Conservation (phyloP, 1,284 basidiomycete genomes). For the Cryptococcus deneoformans region DNA sequence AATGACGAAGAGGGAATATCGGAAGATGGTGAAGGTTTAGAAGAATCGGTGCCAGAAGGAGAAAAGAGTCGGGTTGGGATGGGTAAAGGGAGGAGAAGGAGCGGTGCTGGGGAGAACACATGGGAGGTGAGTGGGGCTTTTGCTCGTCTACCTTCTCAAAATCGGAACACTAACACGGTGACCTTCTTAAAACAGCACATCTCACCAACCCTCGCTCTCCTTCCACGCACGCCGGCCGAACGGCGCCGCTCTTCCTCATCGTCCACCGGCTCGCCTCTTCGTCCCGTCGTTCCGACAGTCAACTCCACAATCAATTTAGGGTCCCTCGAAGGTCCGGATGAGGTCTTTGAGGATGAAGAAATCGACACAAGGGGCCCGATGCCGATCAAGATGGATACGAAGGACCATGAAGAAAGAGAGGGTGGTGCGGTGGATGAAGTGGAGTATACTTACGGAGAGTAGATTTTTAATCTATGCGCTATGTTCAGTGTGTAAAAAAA, state of each 20-base stretch:
- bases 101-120: slow-evolving; percentile 64
- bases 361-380: slow-evolving; percentile 69
- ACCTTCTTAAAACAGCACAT: slow-evolving; percentile 63
- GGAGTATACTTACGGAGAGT: slow-evolving; percentile 46
- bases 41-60: slow-evolving; percentile 60
- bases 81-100: slow-evolving; percentile 16
- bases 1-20: slow-evolving; percentile 35
- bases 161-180: background rate
- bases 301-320: slow-evolving; percentile 37
- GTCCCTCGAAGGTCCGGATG: slow-evolving; percentile 51
- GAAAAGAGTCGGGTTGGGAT: slow-evolving; percentile 3
- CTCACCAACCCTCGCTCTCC: slow-evolving; percentile 86
- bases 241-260: slow-evolving; percentile 60
- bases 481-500: background rate
- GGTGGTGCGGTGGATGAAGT: slow-evolving; percentile 49
- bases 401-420: slow-evolving; percentile 43
- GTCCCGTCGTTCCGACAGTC: slow-evolving; percentile 65
- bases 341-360: slow-evolving; percentile 61
- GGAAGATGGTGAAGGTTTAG: slow-evolving; percentile 52
- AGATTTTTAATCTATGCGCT: background rate
- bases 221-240: slow-evolving; percentile 79
- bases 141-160: background rate
- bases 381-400: slow-evolving; percentile 53
- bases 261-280: slow-evolving; percentile 67
- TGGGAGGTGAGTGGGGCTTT: slow-evolving; percentile 71